A percentile compares a stretch with the other conserved stretches of the same genome.
Conservation (phyloP, 2,329 filamentous ascomycete species). For the Fusarium neocosmosporiellum region DNA sequence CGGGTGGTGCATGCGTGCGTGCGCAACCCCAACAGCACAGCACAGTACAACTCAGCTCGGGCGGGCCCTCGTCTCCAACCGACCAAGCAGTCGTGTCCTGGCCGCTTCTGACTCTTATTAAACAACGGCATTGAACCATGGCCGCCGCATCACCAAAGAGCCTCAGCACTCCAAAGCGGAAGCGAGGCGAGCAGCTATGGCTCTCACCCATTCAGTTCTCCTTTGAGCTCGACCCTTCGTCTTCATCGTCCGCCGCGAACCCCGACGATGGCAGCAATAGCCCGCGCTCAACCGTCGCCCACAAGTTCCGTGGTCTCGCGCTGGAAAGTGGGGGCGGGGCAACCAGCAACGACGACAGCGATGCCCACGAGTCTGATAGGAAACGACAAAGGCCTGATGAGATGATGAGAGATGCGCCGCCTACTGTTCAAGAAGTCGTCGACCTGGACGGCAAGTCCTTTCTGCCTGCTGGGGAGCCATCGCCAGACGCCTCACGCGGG, state of each 20-base stretch:
- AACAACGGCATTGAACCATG: slow-evolving; percentile 35
- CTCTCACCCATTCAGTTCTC: slow-evolving; percentile 57
- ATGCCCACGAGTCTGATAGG: slow-evolving; percentile 46
- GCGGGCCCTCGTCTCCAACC: slow-evolving; percentile 6
- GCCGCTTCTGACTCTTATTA: slow-evolving; percentile 10
- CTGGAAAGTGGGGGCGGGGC: slow-evolving; percentile 61
- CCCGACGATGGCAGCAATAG: slow-evolving; percentile 62
- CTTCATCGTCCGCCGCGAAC: slow-evolving; percentile 41
- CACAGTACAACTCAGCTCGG: neutral
- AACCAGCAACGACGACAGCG: slow-evolving; percentile 41
- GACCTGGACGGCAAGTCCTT: slow-evolving; percentile 21
- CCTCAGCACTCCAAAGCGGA: slow-evolving; percentile 60
- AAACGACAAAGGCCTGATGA: slow-evolving; percentile 54
- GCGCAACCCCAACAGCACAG: slow-evolving; percentile 20
- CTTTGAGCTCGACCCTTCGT: slow-evolving; percentile 59
- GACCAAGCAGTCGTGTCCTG: slow-evolving; percentile 3
- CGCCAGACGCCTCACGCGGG: neutral
- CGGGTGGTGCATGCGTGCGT: slow-evolving; percentile 24
- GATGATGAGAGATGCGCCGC: slow-evolving; percentile 44
- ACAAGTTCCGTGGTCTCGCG: slow-evolving; percentile 63
- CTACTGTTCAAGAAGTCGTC: slow-evolving; percentile 12
- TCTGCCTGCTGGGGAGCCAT: slow-evolving; percentile 2
- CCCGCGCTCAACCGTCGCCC: slow-evolving; percentile 63
- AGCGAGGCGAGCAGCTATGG: slow-evolving; percentile 53
- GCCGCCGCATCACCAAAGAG: slow-evolving; percentile 36